These are phyloP conservation scores for Pichia rugopelliculosa DNA, from an alignment of 805 yeast species.

Conservation along the genomic window DNA sequence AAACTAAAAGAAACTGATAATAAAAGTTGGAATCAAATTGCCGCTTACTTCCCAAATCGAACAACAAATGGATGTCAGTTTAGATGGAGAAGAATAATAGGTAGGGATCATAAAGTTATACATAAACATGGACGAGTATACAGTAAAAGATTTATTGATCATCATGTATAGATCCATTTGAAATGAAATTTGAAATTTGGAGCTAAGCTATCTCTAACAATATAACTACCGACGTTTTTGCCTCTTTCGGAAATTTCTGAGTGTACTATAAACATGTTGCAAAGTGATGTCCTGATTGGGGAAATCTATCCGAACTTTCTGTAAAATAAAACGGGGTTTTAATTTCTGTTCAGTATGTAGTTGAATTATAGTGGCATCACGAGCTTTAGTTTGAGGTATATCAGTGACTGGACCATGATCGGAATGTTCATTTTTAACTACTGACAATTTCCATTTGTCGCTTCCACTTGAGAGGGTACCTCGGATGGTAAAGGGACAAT, in stretches of 20 bases:
- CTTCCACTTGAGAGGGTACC: background rate
- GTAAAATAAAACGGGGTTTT: background rate
- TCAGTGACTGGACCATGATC: background rate
- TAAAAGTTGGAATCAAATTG: slow-evolving; percentile 83
- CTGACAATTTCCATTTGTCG: background rate
- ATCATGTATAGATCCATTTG: background rate
- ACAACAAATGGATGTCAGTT: slow-evolving; percentile 88
- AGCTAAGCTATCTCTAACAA: background rate
- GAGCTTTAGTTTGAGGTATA: background rate
- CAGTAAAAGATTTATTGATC: background rate
- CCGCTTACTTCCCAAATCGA: slow-evolving; percentile 65
- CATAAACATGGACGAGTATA: background rate
- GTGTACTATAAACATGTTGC: background rate
- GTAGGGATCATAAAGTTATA: background rate
- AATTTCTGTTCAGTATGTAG: background rate
- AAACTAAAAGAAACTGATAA: slow-evolving; percentile 73
- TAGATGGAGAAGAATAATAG: slow-evolving; percentile 35
- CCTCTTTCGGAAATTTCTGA: background rate
- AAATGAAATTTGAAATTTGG: too few species aligned
- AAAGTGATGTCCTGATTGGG: background rate
- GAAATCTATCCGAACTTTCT: background rate
- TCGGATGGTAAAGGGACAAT: background rate
- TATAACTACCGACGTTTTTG: background rate
- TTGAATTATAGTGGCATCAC: background rate
- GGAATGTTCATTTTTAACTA: background rate